Evolutionary conservation across 116 monocot species (phyloP).

Genomic region (Thalassia testudinum): DNA sequence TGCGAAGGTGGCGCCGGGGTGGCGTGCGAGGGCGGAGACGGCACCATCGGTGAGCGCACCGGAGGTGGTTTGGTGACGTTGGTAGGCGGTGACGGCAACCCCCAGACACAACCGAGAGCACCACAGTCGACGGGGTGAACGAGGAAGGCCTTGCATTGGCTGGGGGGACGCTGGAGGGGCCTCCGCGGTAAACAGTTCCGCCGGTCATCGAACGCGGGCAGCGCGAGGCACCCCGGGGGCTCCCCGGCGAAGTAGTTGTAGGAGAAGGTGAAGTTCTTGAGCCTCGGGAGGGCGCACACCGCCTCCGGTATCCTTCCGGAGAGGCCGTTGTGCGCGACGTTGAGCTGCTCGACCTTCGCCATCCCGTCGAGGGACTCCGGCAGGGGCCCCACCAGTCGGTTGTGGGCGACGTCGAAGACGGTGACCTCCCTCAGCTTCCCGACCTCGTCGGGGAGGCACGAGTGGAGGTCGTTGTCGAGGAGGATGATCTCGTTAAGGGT

Average conservation of each 20-base stretch:
- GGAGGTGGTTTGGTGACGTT: neutral
- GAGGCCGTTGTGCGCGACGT: constrained; percentile 41
- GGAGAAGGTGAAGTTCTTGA: constrained; percentile 52
- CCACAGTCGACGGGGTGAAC: constrained; percentile 34
- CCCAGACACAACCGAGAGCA: constrained; percentile 9
- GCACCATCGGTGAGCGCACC: neutral
- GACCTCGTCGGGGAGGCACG: constrained; percentile 42
- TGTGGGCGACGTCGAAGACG: constrained; percentile 62
- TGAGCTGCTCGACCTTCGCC: constrained; percentile 43
- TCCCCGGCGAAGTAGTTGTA: constrained; percentile 53
- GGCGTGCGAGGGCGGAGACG: neutral
- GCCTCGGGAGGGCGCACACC: constrained; percentile 33
- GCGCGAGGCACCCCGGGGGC: constrained; percentile 17
- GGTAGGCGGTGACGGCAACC: neutral
- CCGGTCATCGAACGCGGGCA: constrained; percentile 11
- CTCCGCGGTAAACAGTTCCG: constrained; percentile 44
- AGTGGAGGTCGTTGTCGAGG: constrained; percentile 27
- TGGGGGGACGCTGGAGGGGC: constrained; percentile 19
- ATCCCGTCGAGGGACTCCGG: constrained; percentile 19
- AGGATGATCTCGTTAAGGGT: constrained; percentile 51
- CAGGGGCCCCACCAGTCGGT: constrained; percentile 31
- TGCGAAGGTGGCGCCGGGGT: neutral
- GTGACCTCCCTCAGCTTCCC: constrained; percentile 24
- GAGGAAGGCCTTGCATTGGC: constrained; percentile 25
- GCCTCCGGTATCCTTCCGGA: constrained; percentile 32